phyloP scores from a whole-genome alignment of 768 basidiomycete species.

The Antrodiella citrinella region DNA sequence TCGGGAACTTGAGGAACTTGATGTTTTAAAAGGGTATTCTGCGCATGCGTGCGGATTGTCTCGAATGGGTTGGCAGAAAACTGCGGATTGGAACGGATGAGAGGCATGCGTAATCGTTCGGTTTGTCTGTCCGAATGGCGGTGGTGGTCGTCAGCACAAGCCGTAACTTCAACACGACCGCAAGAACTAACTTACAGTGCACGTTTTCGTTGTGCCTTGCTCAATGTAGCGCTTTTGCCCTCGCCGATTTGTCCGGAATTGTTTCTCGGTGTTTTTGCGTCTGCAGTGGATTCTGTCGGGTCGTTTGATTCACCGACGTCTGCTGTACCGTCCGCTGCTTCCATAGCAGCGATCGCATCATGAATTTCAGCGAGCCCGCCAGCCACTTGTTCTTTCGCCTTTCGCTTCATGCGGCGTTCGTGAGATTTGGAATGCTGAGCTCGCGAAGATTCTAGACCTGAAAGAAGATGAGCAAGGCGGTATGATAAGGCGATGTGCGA shows the following conservation, averaged over 20 bases:
- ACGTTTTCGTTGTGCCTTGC: slow-evolving; percentile 55
- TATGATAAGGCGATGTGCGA: not conserved
- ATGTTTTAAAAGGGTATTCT: slow-evolving; percentile 66
- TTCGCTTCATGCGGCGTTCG: slow-evolving; percentile 60
- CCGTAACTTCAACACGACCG: slow-evolving; percentile 1
- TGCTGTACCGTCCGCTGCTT: slow-evolving; percentile 10
- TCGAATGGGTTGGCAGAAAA: slow-evolving; percentile 67
- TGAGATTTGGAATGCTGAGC: slow-evolving; percentile 69
- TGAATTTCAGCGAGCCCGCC: slow-evolving; percentile 29
- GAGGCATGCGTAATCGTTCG: slow-evolving; percentile 62
- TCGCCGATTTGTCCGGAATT: slow-evolving; percentile 54
- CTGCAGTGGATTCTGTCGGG: slow-evolving; percentile 10
- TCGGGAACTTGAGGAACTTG: slow-evolving; percentile 11
- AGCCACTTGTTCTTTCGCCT: slow-evolving; percentile 38
- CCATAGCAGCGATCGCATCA: slow-evolving; percentile 35
- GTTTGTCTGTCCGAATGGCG: slow-evolving; percentile 36
- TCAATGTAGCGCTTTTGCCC: slow-evolving; percentile 50
- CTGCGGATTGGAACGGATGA: slow-evolving; percentile 57
- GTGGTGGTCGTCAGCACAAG: no score
- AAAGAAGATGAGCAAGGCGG: not conserved
- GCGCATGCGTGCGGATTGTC: slow-evolving; percentile 70
- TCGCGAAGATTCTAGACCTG: slow-evolving; percentile 38
- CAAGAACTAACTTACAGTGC: slow-evolving; percentile 44
- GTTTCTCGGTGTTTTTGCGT: slow-evolving; percentile 8
- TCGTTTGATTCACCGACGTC: slow-evolving; percentile 6